Conservation (phyloP, 768 basidiomycete species). For the Brasilioporus rufonigricans region DNA sequence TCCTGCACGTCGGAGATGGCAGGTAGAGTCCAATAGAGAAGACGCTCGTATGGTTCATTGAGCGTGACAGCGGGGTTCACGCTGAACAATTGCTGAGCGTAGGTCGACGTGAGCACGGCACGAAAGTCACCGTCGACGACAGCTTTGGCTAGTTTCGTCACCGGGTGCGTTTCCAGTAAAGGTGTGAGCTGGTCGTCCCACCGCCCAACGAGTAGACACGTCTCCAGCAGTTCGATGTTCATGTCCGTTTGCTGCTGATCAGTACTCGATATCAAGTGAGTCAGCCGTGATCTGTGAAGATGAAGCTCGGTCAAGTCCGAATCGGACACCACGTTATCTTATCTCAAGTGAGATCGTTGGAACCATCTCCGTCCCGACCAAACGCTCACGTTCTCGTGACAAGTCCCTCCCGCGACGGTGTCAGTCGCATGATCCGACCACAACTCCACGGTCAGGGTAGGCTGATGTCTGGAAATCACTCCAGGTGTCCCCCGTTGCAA, state of each 20-base stretch:
- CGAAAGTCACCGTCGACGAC: constrained; percentile 62
- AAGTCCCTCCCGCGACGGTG: no score
- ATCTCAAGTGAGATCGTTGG: background rate
- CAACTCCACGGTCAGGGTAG: no score
- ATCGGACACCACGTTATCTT: background rate
- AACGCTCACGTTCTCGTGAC: background rate
- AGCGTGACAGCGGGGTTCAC: constrained; percentile 31
- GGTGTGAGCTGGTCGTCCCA: constrained; percentile 36
- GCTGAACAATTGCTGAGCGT: constrained; percentile 41
- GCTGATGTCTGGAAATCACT: no score
- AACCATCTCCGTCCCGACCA: no score
- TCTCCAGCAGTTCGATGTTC: constrained; percentile 42
- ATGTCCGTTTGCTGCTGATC: constrained; percentile 18
- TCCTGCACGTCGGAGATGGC: constrained; percentile 36
- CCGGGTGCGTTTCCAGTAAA: constrained; percentile 21
- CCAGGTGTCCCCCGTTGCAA: no score
- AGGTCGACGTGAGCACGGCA: constrained; percentile 45
- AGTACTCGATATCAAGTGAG: background rate
- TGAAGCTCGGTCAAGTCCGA: no score
- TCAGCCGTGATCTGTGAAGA: no score
- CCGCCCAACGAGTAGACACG: constrained; percentile 51
- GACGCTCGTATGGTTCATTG: constrained; percentile 38
- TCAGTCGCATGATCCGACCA: no score
- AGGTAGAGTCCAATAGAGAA: constrained; percentile 32
- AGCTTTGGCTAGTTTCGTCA: constrained; percentile 45